Conservation (phyloP, 2,329 filamentous ascomycete genomes). For the Amylocarpus encephaloides region DNA sequence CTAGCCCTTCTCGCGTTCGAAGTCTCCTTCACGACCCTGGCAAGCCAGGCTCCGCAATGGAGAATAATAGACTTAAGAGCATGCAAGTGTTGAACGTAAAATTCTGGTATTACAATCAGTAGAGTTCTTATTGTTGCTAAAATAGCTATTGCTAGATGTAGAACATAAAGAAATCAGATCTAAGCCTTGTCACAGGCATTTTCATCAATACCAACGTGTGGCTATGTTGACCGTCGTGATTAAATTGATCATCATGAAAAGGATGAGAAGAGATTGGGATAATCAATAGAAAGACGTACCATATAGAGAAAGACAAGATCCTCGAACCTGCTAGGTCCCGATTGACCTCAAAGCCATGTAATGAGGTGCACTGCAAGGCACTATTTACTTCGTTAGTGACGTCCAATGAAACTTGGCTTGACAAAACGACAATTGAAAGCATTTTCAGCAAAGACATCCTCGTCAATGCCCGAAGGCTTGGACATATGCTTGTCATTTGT, state of each 20-base stretch:
- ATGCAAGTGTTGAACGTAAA: background rate
- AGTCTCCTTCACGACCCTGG: background rate
- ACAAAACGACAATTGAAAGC: conserved; percentile 20
- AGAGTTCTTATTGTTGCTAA: background rate
- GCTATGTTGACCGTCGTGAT: conserved; percentile 90
- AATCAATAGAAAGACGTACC: conserved; percentile 14
- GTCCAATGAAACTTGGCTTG: conserved; percentile 3
- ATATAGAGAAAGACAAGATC: background rate
- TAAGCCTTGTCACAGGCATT: conserved; percentile 69
- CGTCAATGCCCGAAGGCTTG: conserved; percentile 59
- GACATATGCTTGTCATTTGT: conserved; percentile 97
- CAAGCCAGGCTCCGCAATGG: background rate
- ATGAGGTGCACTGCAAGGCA: background rate
- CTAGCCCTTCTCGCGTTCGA: background rate
- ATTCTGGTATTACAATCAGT: background rate
- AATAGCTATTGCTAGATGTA: background rate
- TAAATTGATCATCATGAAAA: conserved; percentile 64
- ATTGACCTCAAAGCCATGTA: background rate
- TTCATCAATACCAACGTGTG: conserved; percentile 66
- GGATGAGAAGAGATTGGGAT: conserved; percentile 12
- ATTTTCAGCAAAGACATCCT: conserved; percentile 45
- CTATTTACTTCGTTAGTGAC: conserved; percentile 14
- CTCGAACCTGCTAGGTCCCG: background rate
- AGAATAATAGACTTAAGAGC: background rate
- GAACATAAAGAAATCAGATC: conserved; percentile 29